Evolutionary conservation across 371 early-diverging fungal species (phyloP).

Genomic region (Mortierella sp.): DNA sequence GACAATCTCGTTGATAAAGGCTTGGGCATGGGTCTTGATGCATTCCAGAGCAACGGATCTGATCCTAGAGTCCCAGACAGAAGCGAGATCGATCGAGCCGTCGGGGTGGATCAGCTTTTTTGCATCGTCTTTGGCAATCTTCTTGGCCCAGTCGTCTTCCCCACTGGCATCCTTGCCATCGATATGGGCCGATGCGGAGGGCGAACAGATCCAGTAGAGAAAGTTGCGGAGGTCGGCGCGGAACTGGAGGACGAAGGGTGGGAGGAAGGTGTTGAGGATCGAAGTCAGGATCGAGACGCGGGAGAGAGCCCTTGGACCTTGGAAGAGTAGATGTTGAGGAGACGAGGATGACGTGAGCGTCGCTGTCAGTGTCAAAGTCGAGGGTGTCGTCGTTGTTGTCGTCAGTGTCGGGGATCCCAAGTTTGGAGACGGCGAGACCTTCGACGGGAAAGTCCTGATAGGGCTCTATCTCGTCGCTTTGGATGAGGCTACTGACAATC

Average conservation of each 20-base stretch:
- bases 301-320: conserved; percentile 3
- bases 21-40: not conserved
- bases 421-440: not conserved
- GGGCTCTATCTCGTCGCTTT: conserved; percentile 1
- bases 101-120: conserved; percentile 2
- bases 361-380: not conserved
- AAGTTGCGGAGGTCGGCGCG: conserved; percentile 27
- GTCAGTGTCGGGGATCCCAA: not conserved
- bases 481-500: not conserved
- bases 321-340: not conserved
- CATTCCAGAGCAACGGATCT: not conserved
- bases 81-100: conserved; percentile 17
- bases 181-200: conserved; percentile 1
- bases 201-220: conserved; percentile 22
- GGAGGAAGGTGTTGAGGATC: conserved; percentile 15
- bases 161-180: conserved; percentile 15
- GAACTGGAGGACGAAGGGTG: conserved; percentile 24
- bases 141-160: conserved; percentile 11
- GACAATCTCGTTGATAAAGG: not conserved
- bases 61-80: conserved; percentile 8
- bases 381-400: not conserved
- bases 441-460: conserved; percentile 7
- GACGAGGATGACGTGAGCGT: not conserved
- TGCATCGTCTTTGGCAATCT: not conserved
- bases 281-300: not conserved